Percentiles rank a stretch among this genome's conserved stretches.
phyloP scores from a whole-genome alignment of 2,329 filamentous ascomycete species.

The Mycogone perniciosa region DNA sequence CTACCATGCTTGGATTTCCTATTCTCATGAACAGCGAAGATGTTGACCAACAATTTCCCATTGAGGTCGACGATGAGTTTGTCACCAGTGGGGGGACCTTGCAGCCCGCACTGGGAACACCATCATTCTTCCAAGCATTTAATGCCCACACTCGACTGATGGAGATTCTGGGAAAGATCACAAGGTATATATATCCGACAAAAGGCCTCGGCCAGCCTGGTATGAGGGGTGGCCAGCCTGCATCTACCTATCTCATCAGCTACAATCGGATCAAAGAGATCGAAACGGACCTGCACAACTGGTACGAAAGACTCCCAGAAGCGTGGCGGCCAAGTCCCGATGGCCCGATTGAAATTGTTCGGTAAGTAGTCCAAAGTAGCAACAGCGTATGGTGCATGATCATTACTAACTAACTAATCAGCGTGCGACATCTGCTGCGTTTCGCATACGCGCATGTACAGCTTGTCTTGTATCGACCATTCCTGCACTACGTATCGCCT shows the following conservation, averaged over 20 bases:
- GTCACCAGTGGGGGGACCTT: conserved; percentile 54
- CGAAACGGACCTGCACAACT: conserved; percentile 56
- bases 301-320: conserved; percentile 63
- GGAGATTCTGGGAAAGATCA: conserved; percentile 57
- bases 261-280: conserved; percentile 58
- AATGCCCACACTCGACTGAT: conserved; percentile 61
- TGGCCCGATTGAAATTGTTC: conserved; percentile 64
- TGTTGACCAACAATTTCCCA: conserved; percentile 59
- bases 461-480: conserved; percentile 75
- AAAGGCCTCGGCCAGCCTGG: conserved; percentile 47
- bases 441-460: conserved; percentile 80
- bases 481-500: conserved; percentile 74
- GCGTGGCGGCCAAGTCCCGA: conserved; percentile 75
- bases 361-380: conserved; percentile 45
- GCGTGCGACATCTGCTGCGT: conserved; percentile 66
- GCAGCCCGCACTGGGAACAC: conserved; percentile 47
- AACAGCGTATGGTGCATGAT: not conserved
- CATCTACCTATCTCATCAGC: conserved; percentile 55
- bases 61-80: conserved; percentile 61
- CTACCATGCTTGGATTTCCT: conserved; percentile 60
- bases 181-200: conserved; percentile 60
- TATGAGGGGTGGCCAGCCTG: conserved; percentile 35
- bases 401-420: conserved; percentile 18
- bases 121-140: conserved; percentile 57
- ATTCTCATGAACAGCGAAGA: conserved; percentile 58